phyloP scores from a whole-genome alignment of 139 green algal species.

The Edaphochlamys debaryana region DNA sequence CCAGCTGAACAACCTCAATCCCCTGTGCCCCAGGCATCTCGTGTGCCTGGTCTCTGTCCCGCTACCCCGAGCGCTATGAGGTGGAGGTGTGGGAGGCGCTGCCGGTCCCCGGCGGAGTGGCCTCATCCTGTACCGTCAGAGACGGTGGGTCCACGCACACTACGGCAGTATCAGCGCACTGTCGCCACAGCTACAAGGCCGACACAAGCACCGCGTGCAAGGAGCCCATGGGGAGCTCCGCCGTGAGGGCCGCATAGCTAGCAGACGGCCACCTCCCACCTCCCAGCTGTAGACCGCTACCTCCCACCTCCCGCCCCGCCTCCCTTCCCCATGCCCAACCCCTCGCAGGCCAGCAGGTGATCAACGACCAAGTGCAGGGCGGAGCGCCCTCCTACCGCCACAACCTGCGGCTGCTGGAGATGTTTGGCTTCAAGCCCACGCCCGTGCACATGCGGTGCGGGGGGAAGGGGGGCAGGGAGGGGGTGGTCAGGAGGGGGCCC shows the following conservation, averaged over 20 bases:
- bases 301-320: background rate
- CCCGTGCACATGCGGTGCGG: constrained; percentile 66
- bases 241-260: too few species aligned
- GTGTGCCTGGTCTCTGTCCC: constrained; percentile 69
- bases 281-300: too few species aligned
- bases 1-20: too few species aligned
- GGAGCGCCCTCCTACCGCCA: constrained; percentile 74
- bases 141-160: constrained; percentile 50
- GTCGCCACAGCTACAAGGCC: too few species aligned
- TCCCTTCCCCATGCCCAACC: background rate
- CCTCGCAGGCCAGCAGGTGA: constrained; percentile 47
- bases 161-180: too few species aligned
- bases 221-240: too few species aligned
- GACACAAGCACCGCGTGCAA: too few species aligned
- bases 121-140: constrained; percentile 52
- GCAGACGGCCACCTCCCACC: too few species aligned
- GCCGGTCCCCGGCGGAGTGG: constrained; percentile 67
- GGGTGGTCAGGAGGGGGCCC: too few species aligned
- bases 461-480: too few species aligned
- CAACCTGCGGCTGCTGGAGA: constrained; percentile 66
- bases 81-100: constrained; percentile 69
- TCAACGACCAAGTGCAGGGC: constrained; percentile 81
- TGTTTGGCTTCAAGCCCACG: constrained; percentile 70
- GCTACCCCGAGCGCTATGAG: constrained; percentile 67
- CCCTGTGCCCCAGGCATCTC: constrained; percentile 62